phyloP scores from a whole-genome alignment of 345 rosid species.

The Arabidopsis thaliana region DNA sequence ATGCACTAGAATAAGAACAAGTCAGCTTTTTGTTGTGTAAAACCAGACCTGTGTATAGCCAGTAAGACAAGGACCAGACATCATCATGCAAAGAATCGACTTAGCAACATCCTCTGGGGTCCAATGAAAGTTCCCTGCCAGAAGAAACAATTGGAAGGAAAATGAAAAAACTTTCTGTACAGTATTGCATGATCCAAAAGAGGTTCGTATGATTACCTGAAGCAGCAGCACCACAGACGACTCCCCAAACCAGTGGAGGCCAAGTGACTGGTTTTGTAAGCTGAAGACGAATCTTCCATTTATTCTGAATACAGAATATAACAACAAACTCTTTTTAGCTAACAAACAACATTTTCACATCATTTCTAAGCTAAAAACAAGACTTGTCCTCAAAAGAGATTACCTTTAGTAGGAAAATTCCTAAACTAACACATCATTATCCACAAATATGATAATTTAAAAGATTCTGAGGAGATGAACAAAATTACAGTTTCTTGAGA shows the following conservation, averaged over 20 bases:
- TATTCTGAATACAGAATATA: slow-evolving; percentile 59
- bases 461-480: neutral
- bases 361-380: neutral
- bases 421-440: slow-evolving; percentile 1
- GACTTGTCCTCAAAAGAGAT: neutral
- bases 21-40: slow-evolving; percentile 4
- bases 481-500: slow-evolving; percentile 74
- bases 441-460: neutral
- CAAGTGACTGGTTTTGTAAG: slow-evolving; percentile 97
- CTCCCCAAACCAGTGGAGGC: slow-evolving; percentile 98
- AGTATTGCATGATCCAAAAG: neutral
- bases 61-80: slow-evolving; percentile 98
- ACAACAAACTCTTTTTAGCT: slow-evolving; percentile 5
- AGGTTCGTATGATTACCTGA: slow-evolving; percentile 62
- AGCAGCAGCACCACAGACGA: slow-evolving; percentile 98
- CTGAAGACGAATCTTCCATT: slow-evolving; percentile 98
- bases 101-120: slow-evolving; percentile 87
- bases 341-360: slow-evolving; percentile 6
- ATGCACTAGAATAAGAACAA: slow-evolving; percentile 17
- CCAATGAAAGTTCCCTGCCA: slow-evolving; percentile 95
- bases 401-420: neutral
- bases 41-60: slow-evolving; percentile 89
- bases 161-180: neutral
- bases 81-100: slow-evolving; percentile 88
- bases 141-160: slow-evolving; percentile 14